These are phyloP conservation scores for Rhynchospora breviuscula DNA, from an alignment of 176 grass and related monocot species.

Conservation along the genomic window DNA sequence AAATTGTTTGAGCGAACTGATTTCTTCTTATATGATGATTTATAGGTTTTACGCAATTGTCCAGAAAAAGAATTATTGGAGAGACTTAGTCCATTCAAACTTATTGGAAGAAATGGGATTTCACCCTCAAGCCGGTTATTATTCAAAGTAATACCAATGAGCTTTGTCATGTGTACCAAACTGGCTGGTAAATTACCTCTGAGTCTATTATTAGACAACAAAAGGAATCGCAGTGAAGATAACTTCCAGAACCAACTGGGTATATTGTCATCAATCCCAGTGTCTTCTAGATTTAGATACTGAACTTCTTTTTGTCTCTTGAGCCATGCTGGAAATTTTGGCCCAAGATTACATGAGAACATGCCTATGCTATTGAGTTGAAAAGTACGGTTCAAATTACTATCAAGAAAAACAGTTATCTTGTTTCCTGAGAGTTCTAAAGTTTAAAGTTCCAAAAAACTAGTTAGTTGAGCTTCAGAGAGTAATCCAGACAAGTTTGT, in stretches of 20 bases:
- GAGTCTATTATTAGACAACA: neutral
- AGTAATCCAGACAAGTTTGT: too few relatives aligned
- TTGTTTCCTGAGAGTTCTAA: too few relatives aligned
- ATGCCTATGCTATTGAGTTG: too few relatives aligned
- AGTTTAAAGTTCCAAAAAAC: too few relatives aligned
- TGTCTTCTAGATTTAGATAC: neutral
- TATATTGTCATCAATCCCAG: neutral
- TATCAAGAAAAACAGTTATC: too few relatives aligned
- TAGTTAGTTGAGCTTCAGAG: too few relatives aligned
- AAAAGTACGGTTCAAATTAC: too few relatives aligned
- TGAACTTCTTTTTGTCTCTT: neutral
- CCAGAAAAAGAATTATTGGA: neutral
- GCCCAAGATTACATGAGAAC: too few relatives aligned
- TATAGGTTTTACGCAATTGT: neutral
- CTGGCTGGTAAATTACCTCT: neutral
- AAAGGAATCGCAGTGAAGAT: neutral
- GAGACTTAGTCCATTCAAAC: neutral
- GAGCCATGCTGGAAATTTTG: too few relatives aligned
- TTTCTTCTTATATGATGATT: neutral
- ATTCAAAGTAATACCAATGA: neutral
- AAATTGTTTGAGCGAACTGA: neutral
- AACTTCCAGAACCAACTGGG: slow-evolving; percentile 17
- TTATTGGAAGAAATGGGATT: neutral
- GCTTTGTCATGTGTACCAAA: neutral
- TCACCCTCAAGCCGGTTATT: neutral